Evolutionary conservation across 345 rosid species (phyloP), one percentile per base, ranked within the genome.

Genomic region (Adansonia digitata): DNA sequence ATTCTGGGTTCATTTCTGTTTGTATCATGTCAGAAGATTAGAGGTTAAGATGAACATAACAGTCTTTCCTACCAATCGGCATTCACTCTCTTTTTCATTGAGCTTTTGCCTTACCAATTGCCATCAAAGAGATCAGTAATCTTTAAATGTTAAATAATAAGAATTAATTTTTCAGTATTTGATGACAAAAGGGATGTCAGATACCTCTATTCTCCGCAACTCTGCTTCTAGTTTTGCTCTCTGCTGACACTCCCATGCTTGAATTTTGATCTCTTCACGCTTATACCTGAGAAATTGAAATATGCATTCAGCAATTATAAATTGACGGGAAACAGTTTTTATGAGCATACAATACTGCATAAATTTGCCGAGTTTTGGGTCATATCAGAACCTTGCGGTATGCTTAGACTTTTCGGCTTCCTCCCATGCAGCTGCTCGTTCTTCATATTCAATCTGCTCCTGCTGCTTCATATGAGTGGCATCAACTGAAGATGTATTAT

Each of bases 201-300:
- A 17, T 83, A 91, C 95, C 93, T 91, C 93, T 39, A 81, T 79
- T 84, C 81, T 91, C 71, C 81, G 81, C 86, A 88, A 77, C 73
- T 91, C 87, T 42, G 95, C 91, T 84, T 91, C 93, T 55, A 91
- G 72, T 84, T 87, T 86, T 42, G 89, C 86, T 77, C 78, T 88
- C 86, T 86, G 90, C 80, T 79, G 88, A 79, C 89, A 87, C 84
- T 91, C 95, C 95, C 95, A 91, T 68, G 92, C 91, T 78, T 88
- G 91, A 78, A 88, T 89, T 81, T 85, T 84, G 79, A 88, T 86
- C 79, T 91, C 93, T 74, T 91, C 90, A 0, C 93, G 87, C 72
- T 82, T 90, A 64, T 60, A 88, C 71, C 95, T 90, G 83, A 49
- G 57, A 77, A 71, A 56, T 46, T 3, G 18, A 53, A 45, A 55